Evolutionary conservation across 2,329 filamentous ascomycete genomes (phyloP), one percentile per base, ranked within the genome.

Genomic region (Paradendryphiella salina): DNA sequence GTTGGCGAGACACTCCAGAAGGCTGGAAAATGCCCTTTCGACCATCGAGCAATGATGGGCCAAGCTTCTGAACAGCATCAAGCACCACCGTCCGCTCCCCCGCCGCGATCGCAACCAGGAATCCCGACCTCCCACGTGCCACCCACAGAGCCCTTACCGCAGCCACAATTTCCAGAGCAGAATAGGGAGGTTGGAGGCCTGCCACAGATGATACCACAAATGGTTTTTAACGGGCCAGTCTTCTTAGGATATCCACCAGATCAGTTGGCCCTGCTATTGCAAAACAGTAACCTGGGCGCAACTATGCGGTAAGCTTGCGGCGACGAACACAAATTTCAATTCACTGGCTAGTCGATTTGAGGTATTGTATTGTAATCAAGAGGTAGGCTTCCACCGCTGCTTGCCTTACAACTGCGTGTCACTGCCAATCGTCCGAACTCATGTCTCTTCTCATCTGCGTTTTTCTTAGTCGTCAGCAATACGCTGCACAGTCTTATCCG

Each of bases 181-280:
- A 54, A 32, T 6, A 58, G 50, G 37, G 56, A 54, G 13, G 36
- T 46, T 14, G 54, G 53, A 29, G n/a, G 31, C 7, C 54, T n/a
- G n/a, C n/a, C 66, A 2, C 63, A 57, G 32, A 38, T 64, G 38
- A 66, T 69, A 8, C 83, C 89, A 8, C 86, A 88, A 62, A 88
- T 96, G 82, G 79, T 95, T 0, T 96, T 96, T 67, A 96, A 89
- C 7, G 93, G 93, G 0, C 93, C 93, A 0, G 91, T 96, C 0
- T 96, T 96, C 67, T 90, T 97, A 63, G 93, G 93, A 0, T 96
- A 96, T 48, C 65, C 72, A 2, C 68, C 71, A 29, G 72, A 73
- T 8, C 72, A 74, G 49, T 54, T 73, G 23, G 64, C 68, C 35
- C 56, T 57, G 5, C 38, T 74, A 10, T 48, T 74, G 37, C 70